Evolutionary conservation across 192 early-diverging fungal genomes (phyloP), one percentile per base, ranked within the genome.

Genomic region (Pilaira anomala): DNA sequence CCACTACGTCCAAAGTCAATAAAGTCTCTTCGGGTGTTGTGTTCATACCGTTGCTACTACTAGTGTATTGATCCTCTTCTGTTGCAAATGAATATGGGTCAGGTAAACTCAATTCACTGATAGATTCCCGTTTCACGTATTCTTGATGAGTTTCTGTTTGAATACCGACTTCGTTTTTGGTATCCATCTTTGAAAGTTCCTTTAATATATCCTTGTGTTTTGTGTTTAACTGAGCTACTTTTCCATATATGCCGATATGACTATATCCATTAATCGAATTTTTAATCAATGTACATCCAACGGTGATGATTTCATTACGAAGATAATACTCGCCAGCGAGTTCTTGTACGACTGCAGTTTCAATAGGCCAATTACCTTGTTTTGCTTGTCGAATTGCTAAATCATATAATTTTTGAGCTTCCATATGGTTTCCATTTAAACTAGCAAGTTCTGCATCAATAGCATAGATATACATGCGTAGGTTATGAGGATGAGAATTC

Each of bases 1-100:
- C 67, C 7, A 65, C 67, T n/a, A 74, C 55, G 19, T 74, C 73
- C 67, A 74, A 50, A 16, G 63, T 48, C 30, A 74, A 44, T 22
- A 74, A 33, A 2, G 62, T 65, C 41, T 74, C 58, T 24, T 74
- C 73, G 1, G 67, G 36, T 56, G 67, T 40, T 13, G 41, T 48
- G 4, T 65, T 44, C 12, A 40, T 40, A 9, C 50, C 50, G n/a
- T 16, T 8, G 51, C 40, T 48, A 11, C 25, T 13, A 3, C 16
- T 28, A 19, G 9, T 30, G 7, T 44, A 42, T 8, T 24, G n/a
- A n/a, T 63, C 48, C 40, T 51, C 22, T 13, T 50, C 46, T 0
- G 48, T 48, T 40, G 33, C 33, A 9, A 36, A 36, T 9, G 33
- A 5, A 36, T 36, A 36, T 30, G 50, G 24, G 1, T 63, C 48